phyloP scores from a whole-genome alignment of 768 basidiomycete species.

The Lyophyllum semitale region DNA sequence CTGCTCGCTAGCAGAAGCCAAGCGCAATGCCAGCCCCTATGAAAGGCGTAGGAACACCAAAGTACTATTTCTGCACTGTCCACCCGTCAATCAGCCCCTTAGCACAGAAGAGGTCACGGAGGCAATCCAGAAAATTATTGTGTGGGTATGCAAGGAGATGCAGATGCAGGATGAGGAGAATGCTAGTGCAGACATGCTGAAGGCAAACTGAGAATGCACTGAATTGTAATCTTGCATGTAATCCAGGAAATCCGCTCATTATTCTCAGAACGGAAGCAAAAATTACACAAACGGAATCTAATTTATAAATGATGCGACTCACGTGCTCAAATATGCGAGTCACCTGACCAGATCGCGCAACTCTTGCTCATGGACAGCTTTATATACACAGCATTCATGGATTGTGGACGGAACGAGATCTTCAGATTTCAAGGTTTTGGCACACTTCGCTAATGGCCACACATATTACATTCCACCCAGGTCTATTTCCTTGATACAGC shows the following conservation, averaged over 20 bases:
- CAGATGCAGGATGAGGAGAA: constrained; percentile 34
- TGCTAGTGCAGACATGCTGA: constrained; percentile 17
- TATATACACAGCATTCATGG: too few species aligned
- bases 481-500: constrained; percentile 3
- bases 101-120: constrained; percentile 69
- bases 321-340: not conserved
- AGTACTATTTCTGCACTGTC: constrained; percentile 73
- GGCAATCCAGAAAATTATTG: constrained; percentile 59
- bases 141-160: constrained; percentile 55
- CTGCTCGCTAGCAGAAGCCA: constrained; percentile 71
- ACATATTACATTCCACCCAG: constrained; percentile 60
- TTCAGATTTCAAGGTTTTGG: not conserved
- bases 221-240: not conserved
- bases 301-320: constrained; percentile 3
- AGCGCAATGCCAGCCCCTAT: constrained; percentile 45
- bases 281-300: too few species aligned
- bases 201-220: constrained; percentile 9
- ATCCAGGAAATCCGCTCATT: too few species aligned
- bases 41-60: constrained; percentile 45
- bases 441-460: constrained; percentile 34
- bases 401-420: too few species aligned
- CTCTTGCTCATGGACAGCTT: constrained; percentile 14
- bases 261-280: not conserved
- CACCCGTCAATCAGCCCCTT: constrained; percentile 65
- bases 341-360: constrained; percentile 21